Evolutionary conservation across 2,329 filamentous ascomycete species (phyloP), one percentile per base, ranked within the genome.

Genomic region (Chrysoporthe cubensis): DNA sequence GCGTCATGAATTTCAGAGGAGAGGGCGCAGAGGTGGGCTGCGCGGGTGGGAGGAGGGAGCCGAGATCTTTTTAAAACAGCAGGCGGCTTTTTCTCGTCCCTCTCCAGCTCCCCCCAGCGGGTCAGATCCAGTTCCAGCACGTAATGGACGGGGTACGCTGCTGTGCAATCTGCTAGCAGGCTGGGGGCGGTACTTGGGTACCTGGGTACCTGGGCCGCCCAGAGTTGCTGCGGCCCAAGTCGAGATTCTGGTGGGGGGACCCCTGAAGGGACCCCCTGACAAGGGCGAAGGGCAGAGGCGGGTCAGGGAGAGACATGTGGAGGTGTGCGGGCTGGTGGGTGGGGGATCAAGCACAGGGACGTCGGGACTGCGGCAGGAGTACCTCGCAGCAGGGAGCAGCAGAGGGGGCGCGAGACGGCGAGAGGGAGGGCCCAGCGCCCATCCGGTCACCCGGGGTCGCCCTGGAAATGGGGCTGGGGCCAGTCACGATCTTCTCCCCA

Each of bases 21-120:
- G 72, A 73, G 26, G 72, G 67, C 50, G 62, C 62, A 67, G 73
- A 61, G 42, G 59, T 73, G 69, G 71, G 70, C 73, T 73, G 72
- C 71, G 74, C 74, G 71, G 71, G 71, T 66, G 62, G 66, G 64
- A 75, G 74, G 76, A 75, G 76, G 75, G 73, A 73, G 72, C 74
- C 73, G 71, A 75, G 72, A 74, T 75, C 65, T 67, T 68, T 70
- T 68, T 68, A 70, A 70, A 60, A 70, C 66, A 67, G 65, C 64
- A 63, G 66, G 62, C 59, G 54, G 58, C 58, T 65, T 67, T 60
- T 52, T 70, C 60, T 65, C 64, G 43, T 61, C 59, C 43, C 59
- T 60, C 62, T 67, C 56, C 56, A 58, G 56, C 56, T 58, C 68
- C 66, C 32, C 56, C 32, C 56, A 57, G 63, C 63, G 52, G 63